Evolutionary conservation across 2,329 filamentous ascomycete species (phyloP).

Genomic region (Emydomyces testavorans): DNA sequence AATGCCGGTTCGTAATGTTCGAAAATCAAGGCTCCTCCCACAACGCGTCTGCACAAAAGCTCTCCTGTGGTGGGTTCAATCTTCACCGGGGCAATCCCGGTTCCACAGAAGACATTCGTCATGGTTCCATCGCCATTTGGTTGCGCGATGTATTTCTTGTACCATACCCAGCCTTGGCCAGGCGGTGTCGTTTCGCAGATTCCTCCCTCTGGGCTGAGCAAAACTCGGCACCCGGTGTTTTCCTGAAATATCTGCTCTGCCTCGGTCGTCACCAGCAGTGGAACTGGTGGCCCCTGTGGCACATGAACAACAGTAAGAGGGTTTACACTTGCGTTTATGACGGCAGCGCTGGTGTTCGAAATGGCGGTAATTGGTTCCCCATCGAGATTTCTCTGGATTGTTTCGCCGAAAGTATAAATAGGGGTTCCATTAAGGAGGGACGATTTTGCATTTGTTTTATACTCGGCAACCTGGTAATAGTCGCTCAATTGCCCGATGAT

Average conservation of each 20-base stretch:
- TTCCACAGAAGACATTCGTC: conserved; percentile 8
- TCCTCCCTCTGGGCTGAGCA: conserved; percentile 11
- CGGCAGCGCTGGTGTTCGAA: conserved; percentile 10
- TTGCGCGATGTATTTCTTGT: conserved; percentile 9
- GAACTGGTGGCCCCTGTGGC: conserved; percentile 6
- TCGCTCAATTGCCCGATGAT: conserved; percentile 10
- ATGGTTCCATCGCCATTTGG: not conserved
- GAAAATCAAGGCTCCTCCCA: conserved; percentile 10
- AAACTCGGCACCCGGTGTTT: not conserved
- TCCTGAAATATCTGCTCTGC: conserved; percentile 9
- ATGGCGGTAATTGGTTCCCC: not conserved
- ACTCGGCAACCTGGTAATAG: not conserved
- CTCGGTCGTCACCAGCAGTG: conserved; percentile 12
- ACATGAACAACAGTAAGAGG: conserved; percentile 5
- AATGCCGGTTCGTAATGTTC: conserved; percentile 12
- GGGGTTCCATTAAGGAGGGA: conserved; percentile 5
- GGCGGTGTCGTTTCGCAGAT: conserved; percentile 9
- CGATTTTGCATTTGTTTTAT: conserved; percentile 11
- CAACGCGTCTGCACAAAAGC: conserved; percentile 6
- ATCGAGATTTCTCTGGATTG: not conserved
- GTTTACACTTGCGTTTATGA: not conserved
- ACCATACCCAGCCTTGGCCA: conserved; percentile 15
- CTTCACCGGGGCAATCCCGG: conserved; percentile 12
- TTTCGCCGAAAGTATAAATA: conserved; percentile 12
- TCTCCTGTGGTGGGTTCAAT: conserved; percentile 8